Conservation (phyloP, 352 stramenopile species). For the Pythium dissimile region DNA sequence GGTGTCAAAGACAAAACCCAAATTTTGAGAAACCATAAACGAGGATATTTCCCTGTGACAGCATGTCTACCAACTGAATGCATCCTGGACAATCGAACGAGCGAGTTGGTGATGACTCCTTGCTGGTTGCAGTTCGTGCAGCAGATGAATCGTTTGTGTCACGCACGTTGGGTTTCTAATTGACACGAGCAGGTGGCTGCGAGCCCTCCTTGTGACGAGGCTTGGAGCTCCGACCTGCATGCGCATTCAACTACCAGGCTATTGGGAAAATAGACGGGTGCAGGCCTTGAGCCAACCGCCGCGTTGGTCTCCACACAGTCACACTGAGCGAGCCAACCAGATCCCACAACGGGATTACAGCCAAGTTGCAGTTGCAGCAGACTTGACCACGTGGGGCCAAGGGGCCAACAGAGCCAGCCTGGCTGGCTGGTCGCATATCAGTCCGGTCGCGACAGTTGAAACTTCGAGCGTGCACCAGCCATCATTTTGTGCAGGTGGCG, state of each 20-base stretch:
- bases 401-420: neutral
- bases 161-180: neutral
- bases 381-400: neutral
- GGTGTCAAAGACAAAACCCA: too few species aligned
- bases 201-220: too few species aligned
- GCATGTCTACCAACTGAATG: neutral
- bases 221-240: too few species aligned
- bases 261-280: too few species aligned
- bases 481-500: too few species aligned
- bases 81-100: neutral
- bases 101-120: too few species aligned
- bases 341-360: neutral
- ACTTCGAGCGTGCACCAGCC: neutral
- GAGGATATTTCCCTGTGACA: conserved; percentile 13
- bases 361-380: conserved; percentile 5
- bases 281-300: conserved; percentile 1
- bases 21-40: neutral
- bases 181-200: too few species aligned
- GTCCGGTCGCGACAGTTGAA: neutral
- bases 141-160: neutral
- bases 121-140: neutral
- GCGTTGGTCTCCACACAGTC: neutral
- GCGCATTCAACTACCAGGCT: neutral
- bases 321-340: conserved; percentile 3
- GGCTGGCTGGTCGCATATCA: conserved; percentile 22